A percentile compares a stretch with the other conserved stretches of the same genome.
phyloP scores from a whole-genome alignment of 768 basidiomycete genomes.

The Strobilomyces dryophilus region DNA sequence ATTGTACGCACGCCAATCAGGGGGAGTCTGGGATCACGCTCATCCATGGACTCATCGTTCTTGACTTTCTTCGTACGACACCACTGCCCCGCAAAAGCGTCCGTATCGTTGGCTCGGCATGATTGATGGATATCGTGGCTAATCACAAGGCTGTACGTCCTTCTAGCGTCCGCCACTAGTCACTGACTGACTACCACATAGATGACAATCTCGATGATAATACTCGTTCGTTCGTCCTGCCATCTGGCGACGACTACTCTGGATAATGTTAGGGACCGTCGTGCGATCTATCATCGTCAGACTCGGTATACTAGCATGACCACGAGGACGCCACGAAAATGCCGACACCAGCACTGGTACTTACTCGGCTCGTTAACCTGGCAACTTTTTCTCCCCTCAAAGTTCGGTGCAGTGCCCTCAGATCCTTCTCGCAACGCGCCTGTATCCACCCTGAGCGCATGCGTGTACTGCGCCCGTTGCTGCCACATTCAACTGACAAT shows the following conservation, averaged over 20 bases:
- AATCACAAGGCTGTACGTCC: conserved; percentile 7
- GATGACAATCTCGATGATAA: not conserved
- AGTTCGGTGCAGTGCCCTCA: conserved; percentile 15
- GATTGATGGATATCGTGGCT: not conserved
- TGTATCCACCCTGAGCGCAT: not conserved
- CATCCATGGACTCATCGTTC: not conserved
- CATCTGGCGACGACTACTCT: not conserved
- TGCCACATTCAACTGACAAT: not conserved
- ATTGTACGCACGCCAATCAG: not conserved
- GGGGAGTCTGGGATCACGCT: not conserved
- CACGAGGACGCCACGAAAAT: conserved; percentile 12
- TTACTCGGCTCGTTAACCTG: not conserved
- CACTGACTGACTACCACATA: not conserved
- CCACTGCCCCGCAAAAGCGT: not conserved
- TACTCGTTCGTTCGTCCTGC: not conserved
- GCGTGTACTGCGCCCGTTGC: not conserved
- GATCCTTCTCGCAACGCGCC: conserved; percentile 1
- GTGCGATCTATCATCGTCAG: conserved; percentile 14
- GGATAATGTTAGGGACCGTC: not conserved
- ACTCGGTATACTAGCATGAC: conserved; percentile 1
- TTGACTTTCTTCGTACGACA: not conserved
- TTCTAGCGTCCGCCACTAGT: not conserved
- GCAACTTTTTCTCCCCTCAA: conserved; percentile 7
- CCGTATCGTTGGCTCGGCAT: not conserved
- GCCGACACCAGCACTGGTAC: conserved; percentile 8